phyloP scores from a whole-genome alignment of 2,329 filamentous ascomycete genomes.

The Diaporthe sp. region DNA sequence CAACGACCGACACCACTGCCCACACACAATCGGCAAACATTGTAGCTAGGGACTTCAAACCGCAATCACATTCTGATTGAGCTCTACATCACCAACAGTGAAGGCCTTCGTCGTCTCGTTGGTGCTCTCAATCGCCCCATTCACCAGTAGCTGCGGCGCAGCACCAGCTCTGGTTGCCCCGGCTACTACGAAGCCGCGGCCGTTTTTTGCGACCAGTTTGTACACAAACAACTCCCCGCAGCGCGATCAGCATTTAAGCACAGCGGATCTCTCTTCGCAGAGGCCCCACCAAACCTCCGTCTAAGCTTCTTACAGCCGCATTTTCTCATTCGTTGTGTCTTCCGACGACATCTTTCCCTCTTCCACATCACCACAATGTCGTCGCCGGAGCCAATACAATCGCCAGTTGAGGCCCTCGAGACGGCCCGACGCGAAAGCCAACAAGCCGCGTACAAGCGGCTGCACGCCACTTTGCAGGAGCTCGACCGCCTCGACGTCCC shows the following conservation, averaged over 20 bases:
- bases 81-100: no score
- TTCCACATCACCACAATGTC: no score
- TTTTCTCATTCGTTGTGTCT: accelerated
- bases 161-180: not conserved
- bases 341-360: no score
- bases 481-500: no score
- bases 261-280: no score
- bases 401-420: no score
- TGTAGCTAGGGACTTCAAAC: not conserved
- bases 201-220: constrained; percentile 4
- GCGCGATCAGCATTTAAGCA: constrained; percentile 5
- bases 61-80: not conserved
- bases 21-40: not conserved
- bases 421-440: no score
- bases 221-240: constrained; percentile 8
- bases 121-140: not conserved
- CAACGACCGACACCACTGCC: not conserved
- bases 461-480: no score
- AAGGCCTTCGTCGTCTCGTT: not conserved
- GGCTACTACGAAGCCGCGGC: constrained; percentile 2
- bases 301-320: no score
- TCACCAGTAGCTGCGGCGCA: not conserved
- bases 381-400: no score
- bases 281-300: no score
- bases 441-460: no score